Percentiles rank a stretch among this genome's conserved stretches.
Conservation (phyloP, 2,329 filamentous ascomycete genomes). For the Penicillium sp. region DNA sequence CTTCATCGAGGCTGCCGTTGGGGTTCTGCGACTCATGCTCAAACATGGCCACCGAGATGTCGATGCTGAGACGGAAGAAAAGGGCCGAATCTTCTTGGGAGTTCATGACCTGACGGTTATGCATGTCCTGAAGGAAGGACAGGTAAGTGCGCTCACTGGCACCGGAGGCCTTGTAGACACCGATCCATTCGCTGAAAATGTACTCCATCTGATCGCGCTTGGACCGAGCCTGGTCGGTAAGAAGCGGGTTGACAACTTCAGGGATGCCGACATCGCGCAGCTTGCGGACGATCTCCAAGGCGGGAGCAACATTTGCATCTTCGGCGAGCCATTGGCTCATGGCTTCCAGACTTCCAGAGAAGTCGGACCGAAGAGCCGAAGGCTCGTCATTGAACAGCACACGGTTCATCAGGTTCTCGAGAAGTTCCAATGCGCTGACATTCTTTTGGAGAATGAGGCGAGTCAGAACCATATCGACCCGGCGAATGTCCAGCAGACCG, state of each 20-base stretch:
- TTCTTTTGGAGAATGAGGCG: constrained; percentile 75
- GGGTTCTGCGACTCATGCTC: constrained; percentile 71
- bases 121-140: constrained; percentile 84
- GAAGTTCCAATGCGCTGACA: constrained; percentile 74
- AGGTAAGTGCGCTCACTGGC: constrained; percentile 73
- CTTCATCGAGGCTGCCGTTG: constrained; percentile 65
- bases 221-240: constrained; percentile 62
- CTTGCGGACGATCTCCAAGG: constrained; percentile 73
- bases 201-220: constrained; percentile 89
- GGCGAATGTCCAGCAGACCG: constrained; percentile 65
- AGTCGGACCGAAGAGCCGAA: constrained; percentile 81
- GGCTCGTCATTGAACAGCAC: constrained; percentile 79
- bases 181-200: constrained; percentile 93
- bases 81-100: constrained; percentile 76
- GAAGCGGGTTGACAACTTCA: constrained; percentile 61
- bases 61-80: constrained; percentile 82
- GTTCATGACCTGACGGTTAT: constrained; percentile 73
- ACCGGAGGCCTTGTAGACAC: constrained; percentile 77
- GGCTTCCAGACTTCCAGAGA: constrained; percentile 79
- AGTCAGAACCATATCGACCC: constrained; percentile 74
- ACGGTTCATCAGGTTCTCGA: constrained; percentile 79
- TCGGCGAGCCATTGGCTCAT: constrained; percentile 82
- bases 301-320: constrained; percentile 69
- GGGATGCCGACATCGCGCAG: constrained; percentile 61
- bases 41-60: constrained; percentile 77